Evolutionary conservation across 495 filamentous ascomycete species (phyloP).

Genomic region (Lasiosphaeria hispida): DNA sequence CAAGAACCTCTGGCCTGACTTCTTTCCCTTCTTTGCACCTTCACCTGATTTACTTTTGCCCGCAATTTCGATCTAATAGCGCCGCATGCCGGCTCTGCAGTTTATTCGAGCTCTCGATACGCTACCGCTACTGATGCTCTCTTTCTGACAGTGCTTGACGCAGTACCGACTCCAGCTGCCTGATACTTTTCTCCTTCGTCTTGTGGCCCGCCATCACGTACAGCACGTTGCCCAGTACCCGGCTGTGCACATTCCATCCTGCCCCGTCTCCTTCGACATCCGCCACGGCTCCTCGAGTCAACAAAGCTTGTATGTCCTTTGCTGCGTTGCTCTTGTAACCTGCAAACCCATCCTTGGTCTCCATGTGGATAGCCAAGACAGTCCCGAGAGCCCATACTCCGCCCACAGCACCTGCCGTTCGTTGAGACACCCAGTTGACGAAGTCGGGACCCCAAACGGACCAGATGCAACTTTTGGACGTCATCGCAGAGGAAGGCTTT

Average conservation of each 20-base stretch:
- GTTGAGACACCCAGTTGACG: slow-evolving; percentile 53
- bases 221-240: slow-evolving; percentile 71
- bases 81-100: too few species aligned
- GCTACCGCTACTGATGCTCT: too few species aligned
- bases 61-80: too few species aligned
- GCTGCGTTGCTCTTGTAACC: slow-evolving; percentile 70
- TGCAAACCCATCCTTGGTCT: slow-evolving; percentile 34
- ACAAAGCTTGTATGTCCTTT: slow-evolving; percentile 52
- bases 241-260: slow-evolving; percentile 62
- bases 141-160: neutral
- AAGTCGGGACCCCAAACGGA: slow-evolving; percentile 64
- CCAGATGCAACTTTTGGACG: slow-evolving; percentile 47
- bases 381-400: slow-evolving; percentile 68
- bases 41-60: too few species aligned
- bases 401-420: slow-evolving; percentile 43
- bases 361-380: slow-evolving; percentile 64
- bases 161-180: neutral
- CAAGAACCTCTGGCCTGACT: too few species aligned
- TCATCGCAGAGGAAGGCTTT: neutral
- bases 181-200: slow-evolving; percentile 41
- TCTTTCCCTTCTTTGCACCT: too few species aligned
- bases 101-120: too few species aligned
- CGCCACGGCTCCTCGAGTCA: slow-evolving; percentile 35
- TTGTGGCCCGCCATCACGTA: slow-evolving; percentile 75
- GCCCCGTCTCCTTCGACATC: slow-evolving; percentile 12